Percentiles rank a stretch among this genome's conserved stretches.
phyloP scores from a whole-genome alignment of 306 rosid genomes.

The Lathyrus sativus region DNA sequence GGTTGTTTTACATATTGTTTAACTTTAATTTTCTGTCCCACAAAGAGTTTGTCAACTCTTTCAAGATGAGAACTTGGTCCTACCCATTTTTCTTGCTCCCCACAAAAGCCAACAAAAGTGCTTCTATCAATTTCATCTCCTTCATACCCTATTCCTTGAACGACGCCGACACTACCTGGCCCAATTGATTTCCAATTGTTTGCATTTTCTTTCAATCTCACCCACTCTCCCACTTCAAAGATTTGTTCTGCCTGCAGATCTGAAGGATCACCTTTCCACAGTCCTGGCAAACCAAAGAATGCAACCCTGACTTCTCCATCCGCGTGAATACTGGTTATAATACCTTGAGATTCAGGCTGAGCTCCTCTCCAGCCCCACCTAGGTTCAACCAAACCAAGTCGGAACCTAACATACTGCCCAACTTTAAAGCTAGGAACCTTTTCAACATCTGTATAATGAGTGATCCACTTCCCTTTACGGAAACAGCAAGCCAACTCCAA shows the following conservation, averaged over 20 bases:
- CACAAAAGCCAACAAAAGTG: conserved; percentile 77
- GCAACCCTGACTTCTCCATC: conserved; percentile 94
- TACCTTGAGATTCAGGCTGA: conserved; percentile 71
- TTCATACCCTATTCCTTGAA: conserved; percentile 85
- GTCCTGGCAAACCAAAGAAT: conserved; percentile 69
- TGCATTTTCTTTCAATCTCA: conserved; percentile 66
- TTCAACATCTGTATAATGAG: conserved; percentile 91
- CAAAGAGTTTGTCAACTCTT: conserved; percentile 62
- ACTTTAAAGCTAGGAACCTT: conserved; percentile 78
- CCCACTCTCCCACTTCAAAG: conserved; percentile 97
- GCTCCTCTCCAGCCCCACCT: conserved; percentile 99
- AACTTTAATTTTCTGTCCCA: conserved; percentile 85
- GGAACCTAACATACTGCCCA: conserved; percentile 89
- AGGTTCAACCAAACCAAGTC: conserved; percentile 82
- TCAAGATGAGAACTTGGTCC: conserved; percentile 79
- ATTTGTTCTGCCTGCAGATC: conserved; percentile 81
- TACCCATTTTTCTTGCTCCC: conserved; percentile 95
- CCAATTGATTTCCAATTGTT: conserved; percentile 77
- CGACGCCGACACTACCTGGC: conserved; percentile 86
- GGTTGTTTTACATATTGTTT: conserved; percentile 73
- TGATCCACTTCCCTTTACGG: conserved; percentile 88
- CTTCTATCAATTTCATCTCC: conserved; percentile 78
- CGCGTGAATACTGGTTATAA: conserved; percentile 83
- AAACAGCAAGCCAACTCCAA: conserved; percentile 97
- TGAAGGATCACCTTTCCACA: conserved; percentile 96